Conservation (phyloP, 371 early-diverging fungal genomes). For the Mortierella polycephala region DNA sequence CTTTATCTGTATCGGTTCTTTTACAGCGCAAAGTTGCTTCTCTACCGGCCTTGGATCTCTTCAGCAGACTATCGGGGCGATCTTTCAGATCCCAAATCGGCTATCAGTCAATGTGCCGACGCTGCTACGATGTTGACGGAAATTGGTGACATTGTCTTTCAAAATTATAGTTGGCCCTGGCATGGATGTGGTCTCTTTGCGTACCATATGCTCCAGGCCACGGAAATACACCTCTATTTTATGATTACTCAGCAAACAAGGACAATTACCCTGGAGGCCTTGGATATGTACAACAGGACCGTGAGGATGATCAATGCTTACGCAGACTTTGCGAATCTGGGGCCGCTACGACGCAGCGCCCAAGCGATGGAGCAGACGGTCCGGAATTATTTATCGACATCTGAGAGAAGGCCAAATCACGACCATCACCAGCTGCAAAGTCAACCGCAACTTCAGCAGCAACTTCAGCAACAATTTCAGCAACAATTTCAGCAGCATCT, state of each 20-base stretch:
- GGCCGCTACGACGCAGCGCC: slow-evolving; percentile 2
- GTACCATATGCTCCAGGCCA: slow-evolving; percentile 47
- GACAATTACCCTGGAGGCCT: background rate
- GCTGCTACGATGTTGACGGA: slow-evolving; percentile 32
- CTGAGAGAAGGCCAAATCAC: background rate
- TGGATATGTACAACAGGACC: slow-evolving; percentile 19
- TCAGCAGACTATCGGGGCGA: slow-evolving; percentile 8
- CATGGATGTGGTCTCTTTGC: slow-evolving; percentile 43
- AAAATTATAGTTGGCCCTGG: slow-evolving; percentile 50
- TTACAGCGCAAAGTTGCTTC: slow-evolving; percentile 30
- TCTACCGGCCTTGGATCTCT: slow-evolving; percentile 35
- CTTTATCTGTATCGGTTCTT: slow-evolving; percentile 47
- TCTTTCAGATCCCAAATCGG: slow-evolving; percentile 17
- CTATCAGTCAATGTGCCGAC: slow-evolving; percentile 20
- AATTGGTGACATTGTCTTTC: slow-evolving; percentile 33
- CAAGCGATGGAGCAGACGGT: slow-evolving; percentile 19
- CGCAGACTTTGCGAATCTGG: slow-evolving; percentile 12
- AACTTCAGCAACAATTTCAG: slow-evolving; percentile 1
- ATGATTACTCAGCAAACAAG: slow-evolving; percentile 11
- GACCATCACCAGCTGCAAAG: background rate
- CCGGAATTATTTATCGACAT: background rate
- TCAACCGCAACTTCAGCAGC: background rate
- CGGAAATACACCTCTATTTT: slow-evolving; percentile 31
- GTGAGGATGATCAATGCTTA: slow-evolving; percentile 27
- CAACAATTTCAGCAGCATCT: background rate